phyloP scores from a whole-genome alignment of 2,329 filamentous ascomycete genomes.

The Plenodomus lindquistii region DNA sequence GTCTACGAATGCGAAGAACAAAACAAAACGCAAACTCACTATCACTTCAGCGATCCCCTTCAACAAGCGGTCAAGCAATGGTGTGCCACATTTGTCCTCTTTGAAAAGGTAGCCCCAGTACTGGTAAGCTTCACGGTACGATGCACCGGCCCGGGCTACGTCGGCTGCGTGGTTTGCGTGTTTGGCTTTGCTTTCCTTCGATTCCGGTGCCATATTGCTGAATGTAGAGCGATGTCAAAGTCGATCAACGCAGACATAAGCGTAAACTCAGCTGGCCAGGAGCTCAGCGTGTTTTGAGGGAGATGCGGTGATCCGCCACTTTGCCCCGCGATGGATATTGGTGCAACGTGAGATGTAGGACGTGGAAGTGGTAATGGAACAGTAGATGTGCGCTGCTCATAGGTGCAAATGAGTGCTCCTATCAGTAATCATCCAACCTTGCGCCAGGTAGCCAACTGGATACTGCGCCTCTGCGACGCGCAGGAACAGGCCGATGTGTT shows the following conservation, averaged over 20 bases:
- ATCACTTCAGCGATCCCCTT: slow-evolving; percentile 53
- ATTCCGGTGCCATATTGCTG: slow-evolving; percentile 35
- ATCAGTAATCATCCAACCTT: slow-evolving; percentile 15
- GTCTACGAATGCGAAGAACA: not conserved
- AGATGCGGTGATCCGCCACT: slow-evolving; percentile 23
- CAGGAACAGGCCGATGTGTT: slow-evolving; percentile 21
- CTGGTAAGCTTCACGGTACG: slow-evolving; percentile 49
- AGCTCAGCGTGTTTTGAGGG: slow-evolving; percentile 13
- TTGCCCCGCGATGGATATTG: slow-evolving; percentile 1
- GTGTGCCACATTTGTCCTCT: slow-evolving; percentile 55
- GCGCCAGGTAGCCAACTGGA: slow-evolving; percentile 27
- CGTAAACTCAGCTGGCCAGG: slow-evolving; percentile 17
- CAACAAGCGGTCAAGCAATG: slow-evolving; percentile 51
- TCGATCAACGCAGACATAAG: not conserved
- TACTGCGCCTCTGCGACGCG: slow-evolving; percentile 29
- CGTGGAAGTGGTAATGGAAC: slow-evolving; percentile 9
- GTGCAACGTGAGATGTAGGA: slow-evolving; percentile 12
- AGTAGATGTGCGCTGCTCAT: slow-evolving; percentile 13
- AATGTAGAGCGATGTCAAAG: slow-evolving; percentile 7
- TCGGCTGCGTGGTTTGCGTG: slow-evolving; percentile 22
- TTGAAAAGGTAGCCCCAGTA: slow-evolving; percentile 58
- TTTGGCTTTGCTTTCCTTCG: slow-evolving; percentile 22
- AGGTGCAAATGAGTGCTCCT: slow-evolving; percentile 8
- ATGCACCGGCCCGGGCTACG: slow-evolving; percentile 28
- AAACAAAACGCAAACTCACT: slow-evolving; percentile 32